These are phyloP conservation scores for Camellia sinensis DNA, from an alignment of 148 eudicot species.

Conservation along the genomic window DNA sequence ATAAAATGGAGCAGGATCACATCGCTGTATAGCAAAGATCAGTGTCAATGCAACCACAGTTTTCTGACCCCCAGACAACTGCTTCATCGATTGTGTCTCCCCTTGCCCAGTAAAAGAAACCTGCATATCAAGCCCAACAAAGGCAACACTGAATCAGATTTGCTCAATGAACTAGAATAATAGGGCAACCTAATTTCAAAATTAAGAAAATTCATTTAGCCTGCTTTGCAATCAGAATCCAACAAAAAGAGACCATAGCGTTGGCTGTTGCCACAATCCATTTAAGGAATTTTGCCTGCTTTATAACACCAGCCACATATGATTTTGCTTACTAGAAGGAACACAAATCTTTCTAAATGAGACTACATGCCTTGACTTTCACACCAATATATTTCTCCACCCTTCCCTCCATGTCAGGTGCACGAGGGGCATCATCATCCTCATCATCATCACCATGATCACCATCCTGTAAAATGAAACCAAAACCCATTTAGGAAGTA, in stretches of 20 bases:
- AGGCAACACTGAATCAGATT: not conserved
- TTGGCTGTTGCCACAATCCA: not conserved
- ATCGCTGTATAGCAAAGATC: slow-evolving; percentile 93
- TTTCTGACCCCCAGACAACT: slow-evolving; percentile 98
- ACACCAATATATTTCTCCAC: slow-evolving; percentile 98
- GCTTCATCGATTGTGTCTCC: slow-evolving; percentile 99
- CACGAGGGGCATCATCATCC: slow-evolving; percentile 90
- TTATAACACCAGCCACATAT: not conserved
- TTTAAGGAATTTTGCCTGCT: not conserved
- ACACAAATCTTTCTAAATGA: slow-evolving; percentile 3
- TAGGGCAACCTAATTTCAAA: not conserved
- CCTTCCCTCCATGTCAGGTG: slow-evolving; percentile 73
- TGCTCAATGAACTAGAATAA: not conserved
- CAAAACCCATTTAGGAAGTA: slow-evolving; percentile 3
- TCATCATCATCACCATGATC: slow-evolving; percentile 77
- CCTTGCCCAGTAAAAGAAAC: slow-evolving; percentile 99
- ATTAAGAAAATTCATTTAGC: not conserved
- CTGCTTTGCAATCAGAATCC: not conserved
- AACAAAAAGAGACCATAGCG: not conserved
- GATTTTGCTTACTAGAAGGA: not conserved
- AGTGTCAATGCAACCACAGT: slow-evolving; percentile 93
- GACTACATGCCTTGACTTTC: slow-evolving; percentile 85
- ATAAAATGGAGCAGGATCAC: slow-evolving; percentile 99
- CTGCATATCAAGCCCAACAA: slow-evolving; percentile 36
- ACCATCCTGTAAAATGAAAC: slow-evolving; percentile 59